These are phyloP conservation scores for Fusarium sororula DNA, from an alignment of 2,329 filamentous ascomycete genomes.

Conservation along the genomic window DNA sequence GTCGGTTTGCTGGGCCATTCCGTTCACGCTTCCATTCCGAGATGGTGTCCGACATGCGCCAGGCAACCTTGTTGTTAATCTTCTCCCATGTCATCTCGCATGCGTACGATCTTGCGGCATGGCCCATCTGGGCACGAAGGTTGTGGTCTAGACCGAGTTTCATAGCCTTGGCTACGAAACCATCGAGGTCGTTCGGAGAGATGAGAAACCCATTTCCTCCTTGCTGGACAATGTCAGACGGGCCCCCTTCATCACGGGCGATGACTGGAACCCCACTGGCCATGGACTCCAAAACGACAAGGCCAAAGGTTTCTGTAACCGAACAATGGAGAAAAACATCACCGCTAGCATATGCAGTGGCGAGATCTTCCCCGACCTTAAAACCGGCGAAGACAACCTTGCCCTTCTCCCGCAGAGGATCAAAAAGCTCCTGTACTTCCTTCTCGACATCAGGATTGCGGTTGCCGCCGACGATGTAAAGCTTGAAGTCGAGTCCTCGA, in stretches of 20 bases:
- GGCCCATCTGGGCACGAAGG: slow-evolving; percentile 57
- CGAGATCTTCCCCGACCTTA: slow-evolving; percentile 67
- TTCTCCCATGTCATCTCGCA: slow-evolving; percentile 75
- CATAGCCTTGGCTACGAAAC: slow-evolving; percentile 64
- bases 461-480: slow-evolving; percentile 75
- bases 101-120: slow-evolving; percentile 63
- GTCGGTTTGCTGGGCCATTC: slow-evolving; percentile 13
- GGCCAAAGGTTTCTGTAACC: slow-evolving; percentile 75
- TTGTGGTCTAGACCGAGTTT: slow-evolving; percentile 57
- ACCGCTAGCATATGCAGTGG: slow-evolving; percentile 72
- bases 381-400: slow-evolving; percentile 74
- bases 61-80: slow-evolving; percentile 75
- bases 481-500: slow-evolving; percentile 66
- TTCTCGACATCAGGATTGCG: slow-evolving; percentile 69
- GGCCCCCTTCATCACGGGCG: slow-evolving; percentile 74
- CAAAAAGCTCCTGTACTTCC: slow-evolving; percentile 69
- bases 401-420: slow-evolving; percentile 55
- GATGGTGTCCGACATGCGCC: slow-evolving; percentile 67
- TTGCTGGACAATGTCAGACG: slow-evolving; percentile 71
- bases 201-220: slow-evolving; percentile 69
- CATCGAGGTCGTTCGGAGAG: slow-evolving; percentile 65
- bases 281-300: slow-evolving; percentile 77
- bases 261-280: slow-evolving; percentile 75
- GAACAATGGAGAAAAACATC: slow-evolving; percentile 78
- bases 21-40: slow-evolving; percentile 53